Evolutionary conservation across 1,284 basidiomycete species (phyloP).

Genomic region (Flammula alnicola): DNA sequence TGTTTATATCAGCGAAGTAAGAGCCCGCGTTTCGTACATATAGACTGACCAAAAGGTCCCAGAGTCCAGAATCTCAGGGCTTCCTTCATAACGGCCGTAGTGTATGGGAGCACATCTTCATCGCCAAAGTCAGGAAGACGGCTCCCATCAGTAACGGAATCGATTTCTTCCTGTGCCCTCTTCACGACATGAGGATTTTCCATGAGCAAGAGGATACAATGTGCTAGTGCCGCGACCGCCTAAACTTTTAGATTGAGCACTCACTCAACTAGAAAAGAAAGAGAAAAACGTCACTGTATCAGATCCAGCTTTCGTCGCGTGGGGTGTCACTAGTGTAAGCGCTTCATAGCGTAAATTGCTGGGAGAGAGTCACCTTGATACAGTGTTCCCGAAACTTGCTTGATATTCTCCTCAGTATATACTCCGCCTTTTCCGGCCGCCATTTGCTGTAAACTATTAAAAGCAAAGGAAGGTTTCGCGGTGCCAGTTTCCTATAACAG

Average conservation of each 20-base stretch:
- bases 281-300: too few species aligned
- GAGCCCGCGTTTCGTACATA: too few species aligned
- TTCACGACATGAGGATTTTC: constrained; percentile 4
- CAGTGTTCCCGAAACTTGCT: neutral
- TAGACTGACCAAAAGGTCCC: too few species aligned
- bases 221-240: neutral
- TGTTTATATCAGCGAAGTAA: too few species aligned
- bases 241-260: neutral
- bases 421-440: neutral
- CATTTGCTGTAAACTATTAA: neutral
- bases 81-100: constrained; percentile 12
- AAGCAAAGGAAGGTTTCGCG: neutral
- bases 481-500: neutral
- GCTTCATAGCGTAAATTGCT: neutral
- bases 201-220: constrained; percentile 3
- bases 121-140: constrained; percentile 11
- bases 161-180: constrained; percentile 12
- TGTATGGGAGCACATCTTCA: constrained; percentile 8
- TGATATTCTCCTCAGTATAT: constrained; percentile 3
- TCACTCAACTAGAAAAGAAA: neutral
- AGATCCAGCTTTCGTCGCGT: constrained; percentile 3
- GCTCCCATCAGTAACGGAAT: neutral
- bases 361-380: neutral
- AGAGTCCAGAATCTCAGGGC: constrained; percentile 6
- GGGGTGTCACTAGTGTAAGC: neutral